A percentile compares a stretch with the other conserved stretches of the same genome.
Conservation (phyloP, 1,139 yeast genomes). For the Yamadazyma conglobata region DNA sequence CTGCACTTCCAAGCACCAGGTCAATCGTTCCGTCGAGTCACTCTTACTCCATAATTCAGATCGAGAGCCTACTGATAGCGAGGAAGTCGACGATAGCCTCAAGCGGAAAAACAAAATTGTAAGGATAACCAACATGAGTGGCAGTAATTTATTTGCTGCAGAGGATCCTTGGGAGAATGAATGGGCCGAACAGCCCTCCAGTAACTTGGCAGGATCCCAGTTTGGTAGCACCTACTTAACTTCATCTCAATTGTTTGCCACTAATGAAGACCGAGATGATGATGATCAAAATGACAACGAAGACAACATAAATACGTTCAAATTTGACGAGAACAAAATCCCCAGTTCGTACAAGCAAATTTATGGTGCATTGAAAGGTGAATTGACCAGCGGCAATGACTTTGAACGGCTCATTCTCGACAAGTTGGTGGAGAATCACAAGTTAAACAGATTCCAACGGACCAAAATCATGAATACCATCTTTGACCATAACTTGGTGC, state of each 20-base stretch:
- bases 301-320: constrained; percentile 8
- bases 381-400: constrained; percentile 26
- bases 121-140: constrained; percentile 3
- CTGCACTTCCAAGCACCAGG: too few relatives aligned
- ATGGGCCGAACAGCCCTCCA: constrained; percentile 28
- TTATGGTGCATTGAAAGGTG: constrained; percentile 18
- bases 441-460: constrained; percentile 31
- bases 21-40: too few relatives aligned
- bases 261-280: constrained; percentile 5
- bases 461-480: constrained; percentile 32
- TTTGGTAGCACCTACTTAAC: constrained; percentile 20
- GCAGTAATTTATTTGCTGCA: constrained; percentile 10
- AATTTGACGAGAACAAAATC: constrained; percentile 16
- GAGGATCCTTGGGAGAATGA: constrained; percentile 46
- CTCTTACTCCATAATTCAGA: too few relatives aligned
- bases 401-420: constrained; percentile 29
- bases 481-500: constrained; percentile 37
- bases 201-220: constrained; percentile 7
- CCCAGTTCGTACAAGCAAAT: constrained; percentile 26
- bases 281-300: constrained; percentile 10
- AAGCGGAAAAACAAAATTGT: neutral
- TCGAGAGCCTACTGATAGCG: too few relatives aligned
- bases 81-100: too few relatives aligned
- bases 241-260: constrained; percentile 24
- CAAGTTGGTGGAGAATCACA: constrained; percentile 25